A percentile compares a stretch with the other conserved stretches of the same genome.
Evolutionary conservation across 257 asterid species (phyloP).

Genomic region (Fraxinus anomala): DNA sequence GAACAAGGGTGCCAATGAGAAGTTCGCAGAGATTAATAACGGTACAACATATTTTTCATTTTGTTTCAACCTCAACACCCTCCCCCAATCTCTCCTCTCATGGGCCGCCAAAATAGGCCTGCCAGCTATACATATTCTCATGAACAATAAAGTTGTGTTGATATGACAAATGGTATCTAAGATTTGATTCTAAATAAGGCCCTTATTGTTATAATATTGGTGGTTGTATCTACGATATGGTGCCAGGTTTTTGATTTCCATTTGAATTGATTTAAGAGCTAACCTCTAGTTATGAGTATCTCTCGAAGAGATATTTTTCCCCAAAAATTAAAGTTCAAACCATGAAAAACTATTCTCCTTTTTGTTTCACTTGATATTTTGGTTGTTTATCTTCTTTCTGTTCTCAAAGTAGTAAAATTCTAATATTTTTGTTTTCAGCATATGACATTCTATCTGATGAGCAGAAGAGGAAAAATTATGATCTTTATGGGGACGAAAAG

Average conservation of each 20-base stretch:
- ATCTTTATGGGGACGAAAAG: slow-evolving; percentile 87
- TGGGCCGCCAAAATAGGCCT: background rate
- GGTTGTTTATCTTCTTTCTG: background rate
- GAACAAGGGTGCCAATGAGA: slow-evolving; percentile 85
- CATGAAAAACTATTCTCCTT: background rate
- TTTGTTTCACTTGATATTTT: background rate
- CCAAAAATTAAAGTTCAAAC: background rate
- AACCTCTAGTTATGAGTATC: background rate
- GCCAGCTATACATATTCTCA: background rate
- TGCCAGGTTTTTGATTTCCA: background rate
- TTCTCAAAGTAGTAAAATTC: background rate
- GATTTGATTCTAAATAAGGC: background rate
- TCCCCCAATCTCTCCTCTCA: background rate
- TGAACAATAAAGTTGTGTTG: background rate
- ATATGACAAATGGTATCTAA: slow-evolving; percentile 1
- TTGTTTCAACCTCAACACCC: slow-evolving; percentile 7
- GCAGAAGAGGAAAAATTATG: slow-evolving; percentile 86
- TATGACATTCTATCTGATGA: slow-evolving; percentile 89
- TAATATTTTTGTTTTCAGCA: slow-evolving; percentile 47
- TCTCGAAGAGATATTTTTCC: background rate
- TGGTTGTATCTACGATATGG: background rate
- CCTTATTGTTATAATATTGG: background rate
- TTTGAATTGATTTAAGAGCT: slow-evolving; percentile 5
- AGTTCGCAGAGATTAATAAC: slow-evolving; percentile 89
- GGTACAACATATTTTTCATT: slow-evolving; percentile 43